Percentiles rank a stretch among this genome's conserved stretches.
Evolutionary conservation across 148 eudicot species (phyloP).

Genomic region (Rhododendron ferrugineum): DNA sequence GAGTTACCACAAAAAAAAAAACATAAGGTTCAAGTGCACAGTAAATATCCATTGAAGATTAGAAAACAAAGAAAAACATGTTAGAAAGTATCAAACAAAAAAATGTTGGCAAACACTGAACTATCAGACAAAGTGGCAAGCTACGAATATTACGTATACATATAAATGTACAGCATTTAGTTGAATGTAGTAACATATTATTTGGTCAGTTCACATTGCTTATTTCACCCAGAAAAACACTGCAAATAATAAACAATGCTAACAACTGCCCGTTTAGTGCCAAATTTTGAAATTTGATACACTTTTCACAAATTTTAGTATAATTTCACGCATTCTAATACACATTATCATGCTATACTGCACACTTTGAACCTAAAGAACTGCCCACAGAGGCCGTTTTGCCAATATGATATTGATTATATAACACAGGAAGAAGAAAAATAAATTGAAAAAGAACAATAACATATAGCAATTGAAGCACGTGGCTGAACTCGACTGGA

Average conservation of each 20-base stretch:
- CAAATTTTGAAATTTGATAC: neutral
- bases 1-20: too few species aligned
- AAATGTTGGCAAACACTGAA: neutral
- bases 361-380: neutral
- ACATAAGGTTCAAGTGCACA: neutral
- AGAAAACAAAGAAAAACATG: neutral
- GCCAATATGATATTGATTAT: neutral
- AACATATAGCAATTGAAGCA: neutral
- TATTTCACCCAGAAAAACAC: neutral
- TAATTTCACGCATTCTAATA: neutral
- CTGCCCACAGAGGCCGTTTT: neutral
- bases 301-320: neutral
- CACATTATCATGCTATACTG: neutral
- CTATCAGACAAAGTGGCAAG: neutral
- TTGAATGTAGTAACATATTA: neutral
- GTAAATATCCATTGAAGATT: neutral
- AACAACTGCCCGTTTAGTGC: neutral
- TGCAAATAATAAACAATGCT: too few species aligned
- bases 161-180: neutral
- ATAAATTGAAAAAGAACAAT: neutral
- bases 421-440: neutral
- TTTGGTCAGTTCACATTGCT: neutral
- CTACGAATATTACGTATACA: neutral
- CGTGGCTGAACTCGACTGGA: neutral
- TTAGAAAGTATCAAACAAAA: neutral